Evolutionary conservation across 2,329 filamentous ascomycete species (phyloP).

Genomic region (Fusarium brachygibbosum): DNA sequence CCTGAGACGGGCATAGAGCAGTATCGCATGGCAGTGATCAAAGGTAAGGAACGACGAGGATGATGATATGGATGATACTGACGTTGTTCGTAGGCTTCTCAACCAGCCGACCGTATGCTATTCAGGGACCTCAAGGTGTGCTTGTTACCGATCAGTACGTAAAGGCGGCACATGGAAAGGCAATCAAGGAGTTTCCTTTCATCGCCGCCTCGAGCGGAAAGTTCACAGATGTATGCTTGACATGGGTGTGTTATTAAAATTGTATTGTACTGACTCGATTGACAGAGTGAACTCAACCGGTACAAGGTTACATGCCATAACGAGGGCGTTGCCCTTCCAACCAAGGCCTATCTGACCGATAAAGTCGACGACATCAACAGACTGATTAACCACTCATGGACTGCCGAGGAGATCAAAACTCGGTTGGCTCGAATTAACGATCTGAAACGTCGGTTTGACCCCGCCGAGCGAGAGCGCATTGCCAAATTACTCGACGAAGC

Average conservation of each 20-base stretch:
- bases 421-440: slow-evolving; percentile 80
- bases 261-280: slow-evolving; percentile 42
- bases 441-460: slow-evolving; percentile 75
- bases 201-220: slow-evolving; percentile 87
- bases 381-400: slow-evolving; percentile 85
- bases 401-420: slow-evolving; percentile 82
- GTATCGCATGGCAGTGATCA: slow-evolving; percentile 91
- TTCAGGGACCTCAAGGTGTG: slow-evolving; percentile 80
- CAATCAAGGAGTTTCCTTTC: slow-evolving; percentile 88
- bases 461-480: slow-evolving; percentile 76
- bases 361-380: slow-evolving; percentile 87
- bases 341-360: slow-evolving; percentile 73
- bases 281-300: slow-evolving; percentile 80
- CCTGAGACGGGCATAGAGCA: slow-evolving; percentile 77
- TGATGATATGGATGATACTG: slow-evolving; percentile 25
- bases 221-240: slow-evolving; percentile 79
- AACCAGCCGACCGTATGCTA: slow-evolving; percentile 84
- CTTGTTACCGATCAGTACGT: slow-evolving; percentile 91
- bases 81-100: slow-evolving; percentile 72
- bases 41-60: slow-evolving; percentile 67
- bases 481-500: slow-evolving; percentile 76
- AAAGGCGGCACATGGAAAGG: slow-evolving; percentile 83
- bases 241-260: background rate
- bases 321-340: slow-evolving; percentile 80
- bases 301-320: slow-evolving; percentile 81